Conservation (phyloP, 73 alveolate species). For the Paraurostyla sp. region DNA sequence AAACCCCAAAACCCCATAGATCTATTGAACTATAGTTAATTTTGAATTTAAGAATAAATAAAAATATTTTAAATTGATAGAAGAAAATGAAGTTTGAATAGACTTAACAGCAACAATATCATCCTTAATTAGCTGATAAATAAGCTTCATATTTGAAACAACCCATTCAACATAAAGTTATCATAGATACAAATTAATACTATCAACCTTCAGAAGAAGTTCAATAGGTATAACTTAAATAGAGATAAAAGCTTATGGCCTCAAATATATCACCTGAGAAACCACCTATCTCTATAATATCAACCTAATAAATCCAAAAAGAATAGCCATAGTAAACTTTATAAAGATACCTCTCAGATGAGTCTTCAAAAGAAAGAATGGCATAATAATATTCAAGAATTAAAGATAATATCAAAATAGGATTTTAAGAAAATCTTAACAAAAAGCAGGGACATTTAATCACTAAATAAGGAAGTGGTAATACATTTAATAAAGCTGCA, state of each 20-base stretch:
- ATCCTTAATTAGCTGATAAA: slow-evolving; percentile 10
- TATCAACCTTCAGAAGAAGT: not conserved
- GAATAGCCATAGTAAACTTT: not conserved
- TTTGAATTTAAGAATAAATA: slow-evolving; percentile 22
- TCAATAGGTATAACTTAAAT: not conserved
- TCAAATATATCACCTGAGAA: slow-evolving; percentile 12
- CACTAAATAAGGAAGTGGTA: not conserved
- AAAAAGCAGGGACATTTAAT: not conserved
- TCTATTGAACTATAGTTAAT: not conserved
- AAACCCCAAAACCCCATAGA: slow-evolving; percentile 53
- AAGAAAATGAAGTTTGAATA: slow-evolving; percentile 40
- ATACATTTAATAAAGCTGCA: slow-evolving; percentile 38
- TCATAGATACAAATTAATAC: not conserved
- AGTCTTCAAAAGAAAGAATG: slow-evolving; percentile 32
- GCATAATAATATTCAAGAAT: not conserved
- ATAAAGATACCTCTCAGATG: slow-evolving; percentile 41
- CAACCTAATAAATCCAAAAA: not conserved
- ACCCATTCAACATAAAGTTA: not conserved
- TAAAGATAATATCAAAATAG: slow-evolving; percentile 19
- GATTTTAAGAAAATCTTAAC: slow-evolving; percentile 37
- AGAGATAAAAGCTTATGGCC: not conserved
- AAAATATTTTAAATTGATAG: slow-evolving; percentile 16
- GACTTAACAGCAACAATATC: not conserved
- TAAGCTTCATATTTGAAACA: not conserved
- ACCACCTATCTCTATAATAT: not conserved